A percentile compares a stretch with the other conserved stretches of the same genome.
Evolutionary conservation across 176 grass and related monocot genomes (phyloP).

Genomic region (Carex cristatella): DNA sequence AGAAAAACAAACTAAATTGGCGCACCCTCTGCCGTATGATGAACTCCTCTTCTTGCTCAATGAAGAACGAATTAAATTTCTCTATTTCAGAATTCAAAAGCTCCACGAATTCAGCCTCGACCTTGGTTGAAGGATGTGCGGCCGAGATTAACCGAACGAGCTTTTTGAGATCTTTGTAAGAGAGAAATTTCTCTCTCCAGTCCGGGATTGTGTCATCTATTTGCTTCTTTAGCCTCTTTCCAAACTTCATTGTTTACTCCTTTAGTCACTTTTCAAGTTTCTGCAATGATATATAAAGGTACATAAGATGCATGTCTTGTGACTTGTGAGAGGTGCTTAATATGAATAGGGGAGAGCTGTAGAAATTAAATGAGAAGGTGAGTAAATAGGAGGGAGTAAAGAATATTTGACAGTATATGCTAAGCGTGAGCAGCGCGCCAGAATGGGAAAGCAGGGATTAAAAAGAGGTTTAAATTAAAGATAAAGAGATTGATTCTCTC

Average conservation of each 20-base stretch:
- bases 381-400: background rate
- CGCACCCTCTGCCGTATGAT: constrained; percentile 58
- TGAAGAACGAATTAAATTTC: constrained; percentile 79
- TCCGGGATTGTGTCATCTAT: constrained; percentile 74
- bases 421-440: background rate
- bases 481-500: background rate
- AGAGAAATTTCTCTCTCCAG: constrained; percentile 78
- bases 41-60: constrained; percentile 83
- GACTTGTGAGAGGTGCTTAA: background rate
- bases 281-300: background rate
- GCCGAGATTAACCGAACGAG: constrained; percentile 32
- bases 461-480: background rate
- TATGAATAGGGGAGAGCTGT: background rate
- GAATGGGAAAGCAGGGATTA: background rate
- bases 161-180: constrained; percentile 75
- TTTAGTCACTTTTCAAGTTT: background rate
- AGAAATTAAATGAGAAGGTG: background rate
- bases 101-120: constrained; percentile 34
- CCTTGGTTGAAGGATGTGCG: background rate
- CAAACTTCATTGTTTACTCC: constrained; percentile 47
- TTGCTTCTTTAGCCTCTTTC: constrained; percentile 73
- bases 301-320: background rate
- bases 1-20: background rate
- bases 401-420: constrained; percentile 57
- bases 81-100: constrained; percentile 60